Conservation (phyloP, 2,329 filamentous ascomycete genomes). For the Myriosclerotinia duriaeana region DNA sequence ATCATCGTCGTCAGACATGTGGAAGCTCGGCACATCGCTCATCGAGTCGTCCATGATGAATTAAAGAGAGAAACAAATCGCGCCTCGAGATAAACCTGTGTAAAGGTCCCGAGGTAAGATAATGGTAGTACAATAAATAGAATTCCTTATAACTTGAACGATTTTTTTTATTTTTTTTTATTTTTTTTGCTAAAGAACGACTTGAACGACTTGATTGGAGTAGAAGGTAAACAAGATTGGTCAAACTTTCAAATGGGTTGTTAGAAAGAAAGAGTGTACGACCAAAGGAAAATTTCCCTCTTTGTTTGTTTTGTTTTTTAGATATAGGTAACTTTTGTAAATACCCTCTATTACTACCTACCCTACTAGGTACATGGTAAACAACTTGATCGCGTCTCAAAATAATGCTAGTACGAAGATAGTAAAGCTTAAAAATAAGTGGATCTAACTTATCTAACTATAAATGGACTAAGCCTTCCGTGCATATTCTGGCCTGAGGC, state of each 20-base stretch:
- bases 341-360: too few relatives aligned
- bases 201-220: neutral
- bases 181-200: neutral
- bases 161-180: neutral
- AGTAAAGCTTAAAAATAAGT: neutral
- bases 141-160: neutral
- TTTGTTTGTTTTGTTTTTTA: neutral
- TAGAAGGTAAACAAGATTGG: neutral
- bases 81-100: neutral
- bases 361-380: constrained; percentile 1
- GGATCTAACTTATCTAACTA: neutral
- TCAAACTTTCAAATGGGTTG: neutral
- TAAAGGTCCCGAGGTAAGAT: constrained; percentile 3
- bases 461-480: neutral
- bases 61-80: constrained; percentile 13
- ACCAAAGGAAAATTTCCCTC: constrained; percentile 11
- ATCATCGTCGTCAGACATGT: constrained; percentile 51
- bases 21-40: constrained; percentile 61
- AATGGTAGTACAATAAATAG: constrained; percentile 21
- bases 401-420: neutral
- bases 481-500: too few relatives aligned
- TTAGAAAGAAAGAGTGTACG: constrained; percentile 14
- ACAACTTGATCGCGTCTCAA: constrained; percentile 5
- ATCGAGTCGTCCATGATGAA: constrained; percentile 38
- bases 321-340: neutral